Base-by-base conservation (phyloP, 495 filamentous ascomycete genomes). In the Penicillium simplicissimum region DNA sequence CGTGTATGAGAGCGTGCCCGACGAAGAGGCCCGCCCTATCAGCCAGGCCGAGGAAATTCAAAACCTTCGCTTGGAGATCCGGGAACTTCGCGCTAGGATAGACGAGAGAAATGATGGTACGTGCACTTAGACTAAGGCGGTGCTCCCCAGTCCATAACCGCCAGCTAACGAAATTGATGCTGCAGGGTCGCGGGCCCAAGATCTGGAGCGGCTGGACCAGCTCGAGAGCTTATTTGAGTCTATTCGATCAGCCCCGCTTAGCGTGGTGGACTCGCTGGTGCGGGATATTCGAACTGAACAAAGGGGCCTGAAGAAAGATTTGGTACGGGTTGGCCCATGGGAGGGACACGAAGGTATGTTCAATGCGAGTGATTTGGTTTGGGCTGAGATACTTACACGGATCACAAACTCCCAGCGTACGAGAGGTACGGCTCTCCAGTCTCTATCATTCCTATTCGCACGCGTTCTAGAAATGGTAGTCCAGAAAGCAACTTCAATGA, bases 41-140 rank as follows among this genome's bases (percentile, higher is more conserved):
- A 73, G 69, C 37, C 78, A 80, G 45, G 74, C 73, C 4, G 78
- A 80, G 28, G 78, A 80, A 62, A 80, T 80, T 35, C 71, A 68
- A 17, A 77, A 78, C 56, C 53, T 80, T 58, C 71, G 76, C 7
- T 58, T 65, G 49, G 76, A 80, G 57, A 79, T 80, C 53, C 71
- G 68, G 34, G 69, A 76, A 19, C 62, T 80, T 25, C 67, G 67
- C 13, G 49, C 56, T 7, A 67, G 69, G 37, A 66, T 79, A 19
- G 66, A 74, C 38, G 65, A 64, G 17, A 65, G 57, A 14, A 36
- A 62, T 3, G 60, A 70, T 58, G 70, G 78, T 80, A 69, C 15
- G 66, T 67, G 31, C 28, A 45, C 47, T 43, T 13, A 7, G 55
- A n/a, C 19, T 28, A 34, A 11, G 17, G 21, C 8, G 51, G 34